Evolutionary conservation across 768 basidiomycete genomes (phyloP).

Genomic region (Boletus tylopilopsis): DNA sequence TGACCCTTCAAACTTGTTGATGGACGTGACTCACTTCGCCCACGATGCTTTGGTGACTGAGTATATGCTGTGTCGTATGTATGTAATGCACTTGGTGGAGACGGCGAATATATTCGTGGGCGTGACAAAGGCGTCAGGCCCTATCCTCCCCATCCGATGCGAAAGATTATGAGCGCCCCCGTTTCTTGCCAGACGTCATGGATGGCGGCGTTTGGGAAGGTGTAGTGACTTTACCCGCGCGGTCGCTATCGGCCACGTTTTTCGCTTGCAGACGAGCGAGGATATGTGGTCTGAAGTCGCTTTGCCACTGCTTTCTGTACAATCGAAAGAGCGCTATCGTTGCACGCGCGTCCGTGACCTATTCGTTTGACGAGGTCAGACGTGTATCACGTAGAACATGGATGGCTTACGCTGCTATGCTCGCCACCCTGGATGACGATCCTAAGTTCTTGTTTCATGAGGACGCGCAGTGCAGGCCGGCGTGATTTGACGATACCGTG

Average conservation of each 20-base stretch:
- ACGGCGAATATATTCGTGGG: too few species aligned
- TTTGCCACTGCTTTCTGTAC: conserved; percentile 82
- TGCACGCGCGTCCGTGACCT: conserved; percentile 92
- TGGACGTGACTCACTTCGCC: too few species aligned
- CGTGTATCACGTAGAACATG: background rate
- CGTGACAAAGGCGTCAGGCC: too few species aligned
- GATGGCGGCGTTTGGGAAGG: background rate
- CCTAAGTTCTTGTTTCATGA: conserved; percentile 77
- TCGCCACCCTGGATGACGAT: conserved; percentile 83
- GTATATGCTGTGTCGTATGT: too few species aligned
- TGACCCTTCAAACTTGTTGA: too few species aligned
- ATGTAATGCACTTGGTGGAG: too few species aligned
- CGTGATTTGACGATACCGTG: conserved; percentile 58
- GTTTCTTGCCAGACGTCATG: conserved; percentile 7
- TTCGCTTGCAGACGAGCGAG: background rate
- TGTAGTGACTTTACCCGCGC: background rate
- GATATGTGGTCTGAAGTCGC: conserved; percentile 26
- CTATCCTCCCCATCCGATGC: background rate
- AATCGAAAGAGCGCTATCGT: conserved; percentile 92
- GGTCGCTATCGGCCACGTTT: background rate
- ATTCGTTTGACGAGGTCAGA: background rate
- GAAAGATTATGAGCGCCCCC: conserved; percentile 8
- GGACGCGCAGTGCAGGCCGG: conserved; percentile 70
- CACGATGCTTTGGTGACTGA: too few species aligned
- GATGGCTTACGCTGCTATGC: conserved; percentile 74